Base-by-base conservation (phyloP, 2,329 filamentous ascomycete genomes). In the Arthrobotrys sinensis region DNA sequence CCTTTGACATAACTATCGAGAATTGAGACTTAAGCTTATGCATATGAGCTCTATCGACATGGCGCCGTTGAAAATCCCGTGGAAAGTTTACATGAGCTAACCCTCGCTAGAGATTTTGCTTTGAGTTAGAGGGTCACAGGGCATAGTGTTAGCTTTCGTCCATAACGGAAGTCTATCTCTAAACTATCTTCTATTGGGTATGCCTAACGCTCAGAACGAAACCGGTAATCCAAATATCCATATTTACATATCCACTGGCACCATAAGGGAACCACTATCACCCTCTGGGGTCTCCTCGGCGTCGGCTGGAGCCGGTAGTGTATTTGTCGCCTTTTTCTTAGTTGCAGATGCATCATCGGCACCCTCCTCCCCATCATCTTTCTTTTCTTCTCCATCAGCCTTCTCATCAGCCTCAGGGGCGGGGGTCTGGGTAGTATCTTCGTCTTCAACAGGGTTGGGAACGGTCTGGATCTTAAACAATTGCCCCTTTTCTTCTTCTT, bases 391-490 rank as follows among this genome's bases (percentile, higher is more conserved):
- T 34, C 50, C 28, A 4, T 57, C 52, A 38, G 28, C 52, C 52
- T 57, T 57, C 52, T 19, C n/a, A 10, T 57, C 52, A 19, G 52
- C 32, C 2, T 57, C 52, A 21, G 52, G 32, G 10, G 52, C 52
- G 12, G 52, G 7, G 10, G 52, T 57, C 52, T 36, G 1, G 4
- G 52, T 21, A 21, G 34, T 4, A 11, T 38, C 52, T 28, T 38
- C 52, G 2, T 57, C 52, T 28, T 53, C 50, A 3, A 32, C 38
- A 19, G 52, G 52, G 8, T 57, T 57, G 28, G 52, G 52, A 5
- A 57, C 52, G 14, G 52, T 57, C 34, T 57, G 52, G n/a, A 57
- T 57, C 34, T 38, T 57, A n/a, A 57, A 36, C 34, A 57, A 28
- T 12, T 57, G 32, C 24, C 43, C 53, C n/a, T 60, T 16, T 3